Base-by-base conservation (phyloP, 2,329 filamentous ascomycete species). In the Monosporascus ibericus region DNA sequence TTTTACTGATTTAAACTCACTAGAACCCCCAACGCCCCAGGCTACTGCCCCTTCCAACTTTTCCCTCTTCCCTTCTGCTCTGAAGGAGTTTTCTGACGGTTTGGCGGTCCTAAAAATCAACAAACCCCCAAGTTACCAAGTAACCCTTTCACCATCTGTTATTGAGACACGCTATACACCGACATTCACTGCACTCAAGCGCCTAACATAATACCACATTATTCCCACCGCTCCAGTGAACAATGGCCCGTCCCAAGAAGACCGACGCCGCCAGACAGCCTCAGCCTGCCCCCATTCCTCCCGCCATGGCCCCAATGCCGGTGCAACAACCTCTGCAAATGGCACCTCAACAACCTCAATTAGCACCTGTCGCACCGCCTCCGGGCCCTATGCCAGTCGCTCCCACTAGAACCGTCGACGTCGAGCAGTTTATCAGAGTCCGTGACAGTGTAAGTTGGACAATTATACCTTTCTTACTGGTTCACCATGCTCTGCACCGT, bases 351-450 rank as follows among this genome's bases (percentile, higher is more conserved):
- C 51, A 37, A 36, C 52, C 40, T 18, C 55, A 53, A 34, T 44
- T 57, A 14, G 52, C 54, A 18, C 61, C 60, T 44, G 58, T 60
- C 53, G 53, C 52, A 38, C 58, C 60, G 36, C 53, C 59, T 42
- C 59, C 59, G 27, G 58, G 57, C 50, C 57, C 54, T 8, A 18
- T 48, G 44, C 55, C 52, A 3, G 55, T 58, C 54, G 57, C 50
- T 46, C 40, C 49, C 51, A 37, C 50, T 20, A 47, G 64, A 36
- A 66, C 65, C 42, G 81, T 88, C 58, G 83, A 90, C 56, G 78
- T 87, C 52, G 86, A 90, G 53, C 86, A 89, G 69, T 92, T 92
- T 68, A 80, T 89, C 55, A 80, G 86, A 66, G 90, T 91, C 48
- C 83, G 90, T 64, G 90, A 95, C 68, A 86, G 84, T 68, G 90